Percentiles rank a stretch among this genome's conserved stretches.
phyloP scores from a whole-genome alignment of 2,329 filamentous ascomycete genomes.

The Ascochyta rabiei region DNA sequence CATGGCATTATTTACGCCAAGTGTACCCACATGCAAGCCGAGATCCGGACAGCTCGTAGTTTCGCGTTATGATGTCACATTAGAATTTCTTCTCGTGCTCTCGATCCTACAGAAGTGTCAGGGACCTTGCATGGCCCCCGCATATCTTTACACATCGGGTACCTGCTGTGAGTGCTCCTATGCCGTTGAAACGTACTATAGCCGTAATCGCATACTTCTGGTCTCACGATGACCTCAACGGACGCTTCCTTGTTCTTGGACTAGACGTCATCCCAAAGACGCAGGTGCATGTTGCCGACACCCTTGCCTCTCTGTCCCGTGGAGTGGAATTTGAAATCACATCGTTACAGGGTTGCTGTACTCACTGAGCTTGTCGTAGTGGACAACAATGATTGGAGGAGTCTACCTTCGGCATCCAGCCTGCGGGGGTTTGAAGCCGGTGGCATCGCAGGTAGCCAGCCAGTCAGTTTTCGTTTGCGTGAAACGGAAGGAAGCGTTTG shows the following conservation, averaged over 20 bases:
- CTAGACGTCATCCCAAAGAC: not conserved
- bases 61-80: not conserved
- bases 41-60: not conserved
- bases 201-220: constrained; percentile 11
- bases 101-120: not conserved
- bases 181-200: constrained; percentile 35
- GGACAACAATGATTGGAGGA: not conserved
- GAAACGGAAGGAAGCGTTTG: constrained; percentile 7
- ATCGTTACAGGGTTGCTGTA: not conserved
- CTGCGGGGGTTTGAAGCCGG: not conserved
- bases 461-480: constrained; percentile 5
- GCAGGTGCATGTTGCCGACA: not conserved
- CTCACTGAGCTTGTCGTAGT: not conserved
- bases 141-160: constrained; percentile 6
- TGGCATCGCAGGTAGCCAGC: not conserved
- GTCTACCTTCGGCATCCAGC: not conserved
- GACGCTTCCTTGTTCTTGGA: not conserved
- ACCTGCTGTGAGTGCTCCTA: constrained; percentile 16
- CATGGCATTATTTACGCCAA: not conserved
- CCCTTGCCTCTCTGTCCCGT: not conserved
- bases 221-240: constrained; percentile 16
- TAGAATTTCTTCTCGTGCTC: not conserved
- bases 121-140: not conserved
- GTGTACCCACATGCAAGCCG: constrained; percentile 2
- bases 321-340: not conserved